A percentile compares a stretch with the other conserved stretches of the same genome.
These are phyloP conservation scores for Samsoniella hepiali DNA, from an alignment of 2,329 filamentous ascomycete species.

Conservation along the genomic window DNA sequence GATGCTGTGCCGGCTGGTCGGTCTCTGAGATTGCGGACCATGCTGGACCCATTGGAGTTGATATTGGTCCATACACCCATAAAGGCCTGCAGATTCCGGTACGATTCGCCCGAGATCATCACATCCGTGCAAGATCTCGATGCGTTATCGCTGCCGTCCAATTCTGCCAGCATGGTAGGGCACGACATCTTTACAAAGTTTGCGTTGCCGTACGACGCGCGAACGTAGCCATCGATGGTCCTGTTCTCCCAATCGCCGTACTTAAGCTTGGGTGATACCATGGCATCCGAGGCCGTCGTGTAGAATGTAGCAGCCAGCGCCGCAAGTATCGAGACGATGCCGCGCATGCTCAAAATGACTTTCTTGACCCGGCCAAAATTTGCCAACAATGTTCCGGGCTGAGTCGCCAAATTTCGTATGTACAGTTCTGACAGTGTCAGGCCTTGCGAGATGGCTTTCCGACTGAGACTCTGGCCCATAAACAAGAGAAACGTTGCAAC, in stretches of 20 bases:
- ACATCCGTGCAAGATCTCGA: conserved; percentile 64
- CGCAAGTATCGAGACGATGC: conserved; percentile 60
- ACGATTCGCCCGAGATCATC: conserved; percentile 66
- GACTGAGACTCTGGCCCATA: conserved; percentile 70
- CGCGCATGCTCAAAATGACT: conserved; percentile 61
- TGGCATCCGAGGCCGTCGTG: conserved; percentile 70
- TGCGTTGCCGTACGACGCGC: conserved; percentile 61
- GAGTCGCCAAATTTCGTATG: conserved; percentile 72
- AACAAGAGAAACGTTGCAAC: conserved; percentile 74
- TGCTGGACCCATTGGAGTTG: conserved; percentile 41
- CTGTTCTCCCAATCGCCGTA: conserved; percentile 50
- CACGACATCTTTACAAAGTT: conserved; percentile 55
- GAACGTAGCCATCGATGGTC: conserved; percentile 54
- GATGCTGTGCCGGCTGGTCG: conserved; percentile 61
- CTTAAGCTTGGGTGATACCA: conserved; percentile 70
- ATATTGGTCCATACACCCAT: conserved; percentile 53
- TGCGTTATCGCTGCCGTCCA: conserved; percentile 37
- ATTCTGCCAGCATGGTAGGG: conserved; percentile 53
- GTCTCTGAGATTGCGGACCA: conserved; percentile 36
- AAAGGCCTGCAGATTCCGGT: conserved; percentile 66
- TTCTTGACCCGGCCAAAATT: conserved; percentile 64
- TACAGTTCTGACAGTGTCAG: conserved; percentile 73
- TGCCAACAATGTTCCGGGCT: conserved; percentile 69
- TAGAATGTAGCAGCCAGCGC: conserved; percentile 68
- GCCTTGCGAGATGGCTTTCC: conserved; percentile 62